These are phyloP conservation scores for Pholiota microspora DNA, from an alignment of 768 basidiomycete genomes.

Conservation along the genomic window DNA sequence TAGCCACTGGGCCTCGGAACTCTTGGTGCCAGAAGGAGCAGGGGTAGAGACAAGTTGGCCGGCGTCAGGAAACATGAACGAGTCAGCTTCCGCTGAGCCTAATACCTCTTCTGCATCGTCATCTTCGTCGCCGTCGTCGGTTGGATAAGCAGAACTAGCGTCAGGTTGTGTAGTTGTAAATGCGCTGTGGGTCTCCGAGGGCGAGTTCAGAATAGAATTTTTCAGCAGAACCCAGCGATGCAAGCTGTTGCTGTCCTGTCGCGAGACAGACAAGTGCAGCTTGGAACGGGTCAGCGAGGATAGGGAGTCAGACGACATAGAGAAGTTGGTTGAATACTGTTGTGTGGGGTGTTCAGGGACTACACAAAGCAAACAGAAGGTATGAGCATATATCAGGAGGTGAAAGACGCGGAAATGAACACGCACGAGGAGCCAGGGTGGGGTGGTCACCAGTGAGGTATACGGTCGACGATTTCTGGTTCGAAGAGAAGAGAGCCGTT, in stretches of 20 bases:
- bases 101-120: constrained; percentile 46
- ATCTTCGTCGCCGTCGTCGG: constrained; percentile 39
- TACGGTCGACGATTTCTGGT: constrained; percentile 85
- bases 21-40: constrained; percentile 23
- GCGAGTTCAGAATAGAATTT: constrained; percentile 70
- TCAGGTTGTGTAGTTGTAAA: constrained; percentile 26
- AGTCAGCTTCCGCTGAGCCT: constrained; percentile 54
- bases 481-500: constrained; percentile 87
- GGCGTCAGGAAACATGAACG: constrained; percentile 82
- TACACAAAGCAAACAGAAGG: constrained; percentile 15
- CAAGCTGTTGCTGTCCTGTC: constrained; percentile 70
- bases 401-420: constrained; percentile 12
- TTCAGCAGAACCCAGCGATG: constrained; percentile 88
- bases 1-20: constrained; percentile 78
- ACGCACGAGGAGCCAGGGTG: constrained; percentile 23
- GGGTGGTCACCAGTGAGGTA: constrained; percentile 50
- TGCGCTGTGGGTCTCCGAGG: constrained; percentile 35
- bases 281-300: constrained; percentile 70
- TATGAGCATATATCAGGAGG: constrained; percentile 14
- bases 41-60: constrained; percentile 46
- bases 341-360: constrained; percentile 12
- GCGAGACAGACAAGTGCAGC: constrained; percentile 60
- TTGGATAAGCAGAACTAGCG: constrained; percentile 30
- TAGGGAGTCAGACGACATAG: constrained; percentile 54
- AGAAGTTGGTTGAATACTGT: constrained; percentile 15